Base-by-base conservation (phyloP, 371 early-diverging fungal genomes). In the Mucor lusitanicus region DNA sequence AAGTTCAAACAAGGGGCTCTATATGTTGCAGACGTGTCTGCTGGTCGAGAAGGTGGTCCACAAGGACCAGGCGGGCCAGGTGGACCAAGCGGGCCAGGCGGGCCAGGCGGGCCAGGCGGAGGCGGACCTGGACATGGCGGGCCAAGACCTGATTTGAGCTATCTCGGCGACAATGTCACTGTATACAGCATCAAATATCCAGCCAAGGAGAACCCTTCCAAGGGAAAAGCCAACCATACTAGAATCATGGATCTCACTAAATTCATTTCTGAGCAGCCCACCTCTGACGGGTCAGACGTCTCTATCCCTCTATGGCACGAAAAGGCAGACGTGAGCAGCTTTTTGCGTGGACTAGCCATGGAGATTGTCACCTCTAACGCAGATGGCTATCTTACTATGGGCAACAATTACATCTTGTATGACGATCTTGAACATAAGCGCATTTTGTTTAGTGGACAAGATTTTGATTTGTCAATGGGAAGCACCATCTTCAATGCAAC, bases 341-440 rank as follows among this genome's bases (percentile, higher is more conserved):
- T 65, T 17, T 39, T 69, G 7, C 70, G 70, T 48, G 44, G 59
- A 13, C 32, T 69, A 19, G 70, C 70, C 23, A 28, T 69, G 33
- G 70, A 69, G 27, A 48, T 69, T 9, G 23, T 69, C 15, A 61
- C 61, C 4, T 55, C 48, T 5, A 44, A 64, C 48, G 55, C 59
- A 40, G 79, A 79, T 62, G 74, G 70, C 11, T 74, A 76, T 37
- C 37, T 72, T n/a, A 57, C 66, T 30, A 79, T 74, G 48, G 50
- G 67, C 19, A 66, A 76, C 19, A 79, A 79, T 25, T 79, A 72
- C 39, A 69, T 74, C 33, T 23, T 79, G 27, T 79, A 79, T 27
- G 66, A 75, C 6, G 53, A 73, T 37, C 63, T 68, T 27, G 35
- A 25, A 3, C 35, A 57, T n/a, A 63, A 57, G 3, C 56, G 62